phyloP scores from a whole-genome alignment of 345 rosid species.

The Populus pruinosa region DNA sequence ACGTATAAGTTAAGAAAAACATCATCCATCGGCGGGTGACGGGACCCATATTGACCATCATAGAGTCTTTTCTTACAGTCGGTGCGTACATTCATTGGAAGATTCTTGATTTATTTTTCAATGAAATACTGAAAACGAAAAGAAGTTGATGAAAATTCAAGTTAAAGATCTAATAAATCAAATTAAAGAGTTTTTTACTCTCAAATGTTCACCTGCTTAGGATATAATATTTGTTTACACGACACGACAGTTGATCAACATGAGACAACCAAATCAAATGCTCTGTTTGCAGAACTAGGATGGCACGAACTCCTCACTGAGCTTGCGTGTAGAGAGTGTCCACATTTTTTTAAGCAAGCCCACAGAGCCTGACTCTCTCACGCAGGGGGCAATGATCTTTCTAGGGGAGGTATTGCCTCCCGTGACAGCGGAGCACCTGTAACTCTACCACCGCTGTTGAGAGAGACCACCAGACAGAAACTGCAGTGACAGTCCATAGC shows the following conservation, averaged over 20 bases:
- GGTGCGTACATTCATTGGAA: too few species aligned
- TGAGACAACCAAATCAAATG: background rate
- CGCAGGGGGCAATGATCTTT: constrained; percentile 2
- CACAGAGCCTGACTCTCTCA: background rate
- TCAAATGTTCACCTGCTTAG: too few species aligned
- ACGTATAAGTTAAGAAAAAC: too few species aligned
- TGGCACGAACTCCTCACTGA: background rate
- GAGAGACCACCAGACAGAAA: constrained; percentile 23
- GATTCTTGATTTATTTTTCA: too few species aligned
- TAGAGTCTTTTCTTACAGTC: too few species aligned
- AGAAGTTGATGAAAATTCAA: too few species aligned
- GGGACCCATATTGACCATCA: too few species aligned
- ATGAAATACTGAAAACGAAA: too few species aligned
- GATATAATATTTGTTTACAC: background rate
- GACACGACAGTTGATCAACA: too few species aligned
- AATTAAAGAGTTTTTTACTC: too few species aligned
- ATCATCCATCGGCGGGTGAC: too few species aligned
- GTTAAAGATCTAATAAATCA: too few species aligned
- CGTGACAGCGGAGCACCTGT: constrained; percentile 22
- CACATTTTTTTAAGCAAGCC: background rate
- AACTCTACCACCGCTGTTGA: background rate
- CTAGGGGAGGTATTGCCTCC: background rate
- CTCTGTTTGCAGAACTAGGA: background rate
- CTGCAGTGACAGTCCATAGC: constrained; percentile 10
- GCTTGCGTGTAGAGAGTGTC: background rate